Evolutionary conservation across 108 stramenopile genomes (phyloP), one percentile per base, ranked within the genome.

Genomic region (Parietichytrium sp.): DNA sequence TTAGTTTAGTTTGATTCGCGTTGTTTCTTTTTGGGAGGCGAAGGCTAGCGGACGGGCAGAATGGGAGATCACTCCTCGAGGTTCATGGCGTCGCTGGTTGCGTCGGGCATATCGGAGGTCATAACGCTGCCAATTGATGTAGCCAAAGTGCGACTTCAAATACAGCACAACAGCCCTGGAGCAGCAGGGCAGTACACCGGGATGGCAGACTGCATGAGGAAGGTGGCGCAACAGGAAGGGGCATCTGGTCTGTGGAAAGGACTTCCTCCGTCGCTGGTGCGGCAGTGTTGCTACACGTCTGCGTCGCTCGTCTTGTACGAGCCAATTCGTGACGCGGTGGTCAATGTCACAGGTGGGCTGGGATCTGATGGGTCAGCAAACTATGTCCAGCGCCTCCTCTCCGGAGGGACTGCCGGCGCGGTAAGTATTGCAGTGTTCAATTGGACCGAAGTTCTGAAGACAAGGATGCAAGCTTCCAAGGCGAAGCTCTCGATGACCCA

Each of bases 371-470:
- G 47, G 15, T 16, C 30, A 1, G 55, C 81, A 23, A 23, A 30
- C 54, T 38, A 51, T 25, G 0, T 81, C 47, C 49, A 81, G 61
- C 53, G 81, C 3, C 36, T 81, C 8, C 48, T 55, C 47, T 50
- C 81, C 0, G 81, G 81, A 29, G 81, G 81, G 30, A 55, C 61
- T 12, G 81, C 81, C 16, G 81, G 81, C 47, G 47, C 36, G 13
- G 29, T 81, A 8, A 51, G 49, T 26, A 81, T 81, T n/a, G 27
- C 52, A 26, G 29, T 45, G 13, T 27, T 81, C 3, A 81, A 81
- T 33, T 53, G 52, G 81, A 81, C 81, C 23, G 81, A 81, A 10
- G 81, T 81, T 4, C 23, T 81, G 29, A 81, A 81, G 42, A 53
- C 81, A 3, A 53, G 61, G 27, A 52, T 81, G 54, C 81, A 81